phyloP scores from a whole-genome alignment of 108 stramenopile genomes.

The Cyclotella atomus region DNA sequence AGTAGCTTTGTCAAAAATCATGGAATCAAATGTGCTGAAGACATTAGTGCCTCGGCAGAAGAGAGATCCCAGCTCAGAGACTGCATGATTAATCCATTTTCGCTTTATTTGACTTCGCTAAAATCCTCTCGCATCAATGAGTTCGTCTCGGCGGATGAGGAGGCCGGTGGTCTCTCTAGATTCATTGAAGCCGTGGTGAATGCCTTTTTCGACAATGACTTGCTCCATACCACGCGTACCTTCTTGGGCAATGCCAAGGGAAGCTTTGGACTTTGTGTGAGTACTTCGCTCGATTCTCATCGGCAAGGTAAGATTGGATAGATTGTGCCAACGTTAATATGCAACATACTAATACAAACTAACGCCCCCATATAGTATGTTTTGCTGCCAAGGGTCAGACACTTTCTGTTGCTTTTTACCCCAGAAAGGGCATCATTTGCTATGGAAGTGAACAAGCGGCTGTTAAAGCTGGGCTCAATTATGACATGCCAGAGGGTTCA shows the following conservation, averaged over 20 bases:
- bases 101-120: too few species aligned
- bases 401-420: conserved; percentile 70
- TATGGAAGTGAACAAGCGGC: conserved; percentile 79
- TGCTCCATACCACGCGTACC: conserved; percentile 52
- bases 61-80: background rate
- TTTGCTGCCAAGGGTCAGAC: conserved; percentile 75
- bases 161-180: background rate
- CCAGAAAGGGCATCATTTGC: conserved; percentile 64
- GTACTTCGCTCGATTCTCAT: conserved; percentile 67
- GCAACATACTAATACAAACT: too few species aligned
- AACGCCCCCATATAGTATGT: too few species aligned
- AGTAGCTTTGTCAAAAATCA: conserved; percentile 12
- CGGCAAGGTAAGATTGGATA: conserved; percentile 68
- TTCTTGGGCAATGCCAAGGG: conserved; percentile 76
- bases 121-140: too few species aligned
- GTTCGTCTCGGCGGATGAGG: background rate
- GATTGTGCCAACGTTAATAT: too few species aligned
- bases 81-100: too few species aligned
- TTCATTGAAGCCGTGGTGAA: conserved; percentile 42
- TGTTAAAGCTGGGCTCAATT: conserved; percentile 64
- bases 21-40: conserved; percentile 14
- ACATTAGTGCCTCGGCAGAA: background rate
- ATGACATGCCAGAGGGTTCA: conserved; percentile 33
- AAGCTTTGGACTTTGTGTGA: conserved; percentile 70
- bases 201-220: conserved; percentile 77